Evolutionary conservation across 1,284 basidiomycete species (phyloP).

Genomic region (Taiwanofungus camphoratus): DNA sequence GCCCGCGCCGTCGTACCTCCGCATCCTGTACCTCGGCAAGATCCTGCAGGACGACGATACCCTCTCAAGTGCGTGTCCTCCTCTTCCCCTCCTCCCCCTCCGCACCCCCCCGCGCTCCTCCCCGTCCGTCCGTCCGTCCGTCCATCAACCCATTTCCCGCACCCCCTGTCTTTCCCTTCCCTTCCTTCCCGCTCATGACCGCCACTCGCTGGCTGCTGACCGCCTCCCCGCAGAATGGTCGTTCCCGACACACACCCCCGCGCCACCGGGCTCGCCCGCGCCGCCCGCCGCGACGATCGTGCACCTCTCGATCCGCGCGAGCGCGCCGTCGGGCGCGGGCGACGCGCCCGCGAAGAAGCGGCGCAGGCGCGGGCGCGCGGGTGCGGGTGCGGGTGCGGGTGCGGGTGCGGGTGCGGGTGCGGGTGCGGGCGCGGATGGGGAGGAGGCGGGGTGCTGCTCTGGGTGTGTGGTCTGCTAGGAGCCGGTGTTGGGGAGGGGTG

Average conservation of each 20-base stretch:
- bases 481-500: too few relatives aligned
- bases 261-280: constrained; percentile 25
- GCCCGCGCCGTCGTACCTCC: constrained; percentile 71
- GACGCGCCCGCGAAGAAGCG: constrained; percentile 45
- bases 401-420: too few relatives aligned
- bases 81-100: not conserved
- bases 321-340: constrained; percentile 46
- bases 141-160: not conserved
- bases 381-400: too few relatives aligned
- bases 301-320: constrained; percentile 74
- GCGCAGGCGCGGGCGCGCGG: too few relatives aligned
- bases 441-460: too few relatives aligned
- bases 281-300: constrained; percentile 59
- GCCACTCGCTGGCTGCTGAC: constrained; percentile 2
- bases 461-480: too few relatives aligned
- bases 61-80: constrained; percentile 50
- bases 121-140: not conserved
- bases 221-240: constrained; percentile 37
- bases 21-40: constrained; percentile 77
- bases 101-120: constrained; percentile 1
- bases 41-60: constrained; percentile 83
- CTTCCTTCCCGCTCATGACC: constrained; percentile 1
- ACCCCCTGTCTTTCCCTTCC: constrained; percentile 8
- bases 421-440: too few relatives aligned
- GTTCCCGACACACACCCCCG: constrained; percentile 40